Conservation (phyloP, 305 asterid species). For the Vinca major region DNA sequence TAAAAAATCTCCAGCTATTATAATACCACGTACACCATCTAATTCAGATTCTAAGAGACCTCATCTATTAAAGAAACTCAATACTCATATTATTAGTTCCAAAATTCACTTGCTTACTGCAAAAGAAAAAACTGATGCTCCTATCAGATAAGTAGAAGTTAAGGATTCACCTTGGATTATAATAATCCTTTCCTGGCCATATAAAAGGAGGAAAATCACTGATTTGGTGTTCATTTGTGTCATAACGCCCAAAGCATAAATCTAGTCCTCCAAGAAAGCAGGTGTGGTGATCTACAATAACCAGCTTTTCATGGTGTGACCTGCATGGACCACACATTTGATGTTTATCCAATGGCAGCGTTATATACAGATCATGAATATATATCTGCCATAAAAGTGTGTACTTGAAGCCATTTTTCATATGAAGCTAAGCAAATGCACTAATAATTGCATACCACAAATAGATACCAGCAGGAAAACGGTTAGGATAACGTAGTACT, state of each 20-base stretch:
- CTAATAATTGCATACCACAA: slow-evolving; percentile 49
- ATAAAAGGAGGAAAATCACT: slow-evolving; percentile 55
- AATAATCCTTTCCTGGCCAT: slow-evolving; percentile 98
- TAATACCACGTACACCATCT: neutral
- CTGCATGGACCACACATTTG: slow-evolving; percentile 33
- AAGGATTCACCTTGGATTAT: slow-evolving; percentile 75
- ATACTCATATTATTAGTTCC: no score
- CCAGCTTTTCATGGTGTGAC: slow-evolving; percentile 99
- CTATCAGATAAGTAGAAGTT: slow-evolving; percentile 2
- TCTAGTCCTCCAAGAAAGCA: slow-evolving; percentile 89
- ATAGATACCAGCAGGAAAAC: slow-evolving; percentile 68
- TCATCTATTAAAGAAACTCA: neutral
- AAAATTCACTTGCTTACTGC: slow-evolving; percentile 1
- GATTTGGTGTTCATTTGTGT: slow-evolving; percentile 66
- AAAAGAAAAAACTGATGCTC: neutral
- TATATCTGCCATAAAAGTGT: neutral
- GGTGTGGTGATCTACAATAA: slow-evolving; percentile 69
- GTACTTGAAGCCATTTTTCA: neutral
- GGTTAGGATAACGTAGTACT: slow-evolving; percentile 82
- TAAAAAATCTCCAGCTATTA: neutral
- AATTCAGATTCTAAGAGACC: neutral
- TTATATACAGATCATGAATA: neutral
- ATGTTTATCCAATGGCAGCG: neutral
- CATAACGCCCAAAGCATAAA: slow-evolving; percentile 92
- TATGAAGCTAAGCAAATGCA: neutral